Conservation (phyloP, 2,329 filamentous ascomycete species). For the Fusarium ambrosium region DNA sequence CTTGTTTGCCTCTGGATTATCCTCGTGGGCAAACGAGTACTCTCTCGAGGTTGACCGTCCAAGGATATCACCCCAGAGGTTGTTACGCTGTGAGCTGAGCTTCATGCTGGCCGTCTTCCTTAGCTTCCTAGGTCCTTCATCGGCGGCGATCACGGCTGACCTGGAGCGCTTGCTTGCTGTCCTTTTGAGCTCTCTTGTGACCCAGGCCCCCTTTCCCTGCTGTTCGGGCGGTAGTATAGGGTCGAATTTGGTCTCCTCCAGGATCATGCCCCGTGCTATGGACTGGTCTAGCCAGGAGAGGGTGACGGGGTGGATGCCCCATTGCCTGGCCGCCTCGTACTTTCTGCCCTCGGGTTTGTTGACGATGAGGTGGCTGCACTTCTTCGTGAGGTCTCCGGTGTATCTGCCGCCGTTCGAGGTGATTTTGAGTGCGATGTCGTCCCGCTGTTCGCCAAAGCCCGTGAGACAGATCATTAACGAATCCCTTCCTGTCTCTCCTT, state of each 20-base stretch:
- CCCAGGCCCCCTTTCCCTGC: conserved; percentile 84
- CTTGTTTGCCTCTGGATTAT: conserved; percentile 21
- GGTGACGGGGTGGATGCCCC: conserved; percentile 84
- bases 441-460: conserved; percentile 73
- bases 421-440: conserved; percentile 77
- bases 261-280: conserved; percentile 86
- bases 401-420: conserved; percentile 83
- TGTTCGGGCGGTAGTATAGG: conserved; percentile 77
- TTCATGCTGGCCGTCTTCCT: conserved; percentile 90
- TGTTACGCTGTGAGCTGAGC: conserved; percentile 82
- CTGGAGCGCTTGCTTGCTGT: conserved; percentile 71
- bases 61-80: conserved; percentile 92
- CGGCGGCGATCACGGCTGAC: conserved; percentile 60
- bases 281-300: conserved; percentile 89
- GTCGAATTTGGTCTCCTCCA: conserved; percentile 89
- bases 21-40: conserved; percentile 50
- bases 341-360: conserved; percentile 86
- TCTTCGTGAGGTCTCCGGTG: conserved; percentile 86
- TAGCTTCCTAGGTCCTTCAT: conserved; percentile 81
- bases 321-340: conserved; percentile 87
- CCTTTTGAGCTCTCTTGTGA: conserved; percentile 61
- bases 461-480: conserved; percentile 68
- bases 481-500: conserved; percentile 50
- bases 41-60: conserved; percentile 58
- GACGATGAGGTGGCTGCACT: conserved; percentile 89